Percentiles rank a stretch among this genome's conserved stretches.
These are phyloP conservation scores for Blastocystis sp. DNA, from an alignment of 352 stramenopile genomes.

Conservation along the genomic window DNA sequence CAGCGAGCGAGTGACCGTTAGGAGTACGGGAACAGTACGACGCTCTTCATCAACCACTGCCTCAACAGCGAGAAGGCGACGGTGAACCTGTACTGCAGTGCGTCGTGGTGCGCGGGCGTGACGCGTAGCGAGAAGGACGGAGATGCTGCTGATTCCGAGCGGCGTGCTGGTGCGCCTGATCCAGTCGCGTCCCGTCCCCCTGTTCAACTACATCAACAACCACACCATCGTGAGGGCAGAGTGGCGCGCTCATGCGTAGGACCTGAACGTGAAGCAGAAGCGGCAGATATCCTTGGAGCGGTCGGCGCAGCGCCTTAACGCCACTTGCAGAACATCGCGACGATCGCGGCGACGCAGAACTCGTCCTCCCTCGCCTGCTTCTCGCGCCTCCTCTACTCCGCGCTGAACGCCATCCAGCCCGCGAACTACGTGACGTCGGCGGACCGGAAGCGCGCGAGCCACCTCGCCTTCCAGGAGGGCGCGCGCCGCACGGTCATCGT, in stretches of 20 bases:
- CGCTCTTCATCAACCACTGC: conserved; percentile 45
- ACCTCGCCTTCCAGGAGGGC: background rate
- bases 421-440: conserved; percentile 18
- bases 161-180: conserved; percentile 31
- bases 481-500: conserved; percentile 48
- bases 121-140: conserved; percentile 22
- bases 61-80: conserved; percentile 8
- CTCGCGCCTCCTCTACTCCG: conserved; percentile 33
- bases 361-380: conserved; percentile 10
- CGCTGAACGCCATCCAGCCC: conserved; percentile 61
- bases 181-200: background rate
- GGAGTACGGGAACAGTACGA: conserved; percentile 39
- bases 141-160: conserved; percentile 14
- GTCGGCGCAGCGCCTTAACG: background rate
- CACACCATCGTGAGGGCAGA: background rate
- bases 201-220: conserved; percentile 59
- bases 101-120: background rate
- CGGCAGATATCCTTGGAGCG: conserved; percentile 45
- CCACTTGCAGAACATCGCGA: conserved; percentile 41
- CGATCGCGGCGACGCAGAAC: conserved; percentile 61
- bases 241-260: background rate
- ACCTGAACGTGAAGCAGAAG: conserved; percentile 39
- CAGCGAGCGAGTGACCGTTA: background rate
- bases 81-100: conserved; percentile 54
- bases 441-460: conserved; percentile 36